Evolutionary conservation across 805 yeast genomes (phyloP).

Genomic region (Hanseniaspora meyeri): DNA sequence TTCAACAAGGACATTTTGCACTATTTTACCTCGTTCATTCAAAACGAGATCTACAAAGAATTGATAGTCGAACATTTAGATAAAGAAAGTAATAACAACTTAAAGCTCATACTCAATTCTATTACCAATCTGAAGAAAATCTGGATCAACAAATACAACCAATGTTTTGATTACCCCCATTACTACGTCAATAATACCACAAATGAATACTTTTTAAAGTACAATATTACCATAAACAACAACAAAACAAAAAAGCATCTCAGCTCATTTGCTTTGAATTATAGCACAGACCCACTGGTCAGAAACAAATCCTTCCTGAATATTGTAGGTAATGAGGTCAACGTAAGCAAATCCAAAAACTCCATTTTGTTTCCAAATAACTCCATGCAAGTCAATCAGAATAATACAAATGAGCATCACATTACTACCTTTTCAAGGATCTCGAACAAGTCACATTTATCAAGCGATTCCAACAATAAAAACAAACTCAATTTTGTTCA

Average conservation of each 20-base stretch:
- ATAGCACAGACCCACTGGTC: slow-evolving; percentile 23
- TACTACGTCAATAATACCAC: slow-evolving; percentile 10
- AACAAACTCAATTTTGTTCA: slow-evolving; percentile 19
- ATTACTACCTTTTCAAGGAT: neutral
- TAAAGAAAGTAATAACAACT: slow-evolving; percentile 16
- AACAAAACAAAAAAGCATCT: slow-evolving; percentile 22
- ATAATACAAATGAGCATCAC: neutral
- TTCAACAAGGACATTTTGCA: slow-evolving; percentile 37
- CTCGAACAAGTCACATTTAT: neutral
- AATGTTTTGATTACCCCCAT: slow-evolving; percentile 11
- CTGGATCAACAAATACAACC: slow-evolving; percentile 32
- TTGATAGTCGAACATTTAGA: slow-evolving; percentile 1
- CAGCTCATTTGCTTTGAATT: slow-evolving; percentile 24
- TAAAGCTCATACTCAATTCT: slow-evolving; percentile 28
- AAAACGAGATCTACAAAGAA: slow-evolving; percentile 22
- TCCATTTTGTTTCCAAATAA: neutral
- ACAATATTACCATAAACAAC: neutral
- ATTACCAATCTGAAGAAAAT: slow-evolving; percentile 36
- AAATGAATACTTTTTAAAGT: slow-evolving; percentile 19
- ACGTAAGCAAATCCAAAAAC: slow-evolving; percentile 15
- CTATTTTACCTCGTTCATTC: slow-evolving; percentile 33
- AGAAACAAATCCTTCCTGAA: slow-evolving; percentile 26
- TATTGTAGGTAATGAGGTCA: slow-evolving; percentile 19
- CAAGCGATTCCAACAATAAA: slow-evolving; percentile 5
- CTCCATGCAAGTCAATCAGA: neutral